Evolutionary conservation across 495 filamentous ascomycete species (phyloP), one percentile per base, ranked within the genome.

Genomic region (Podospora fimiseda): DNA sequence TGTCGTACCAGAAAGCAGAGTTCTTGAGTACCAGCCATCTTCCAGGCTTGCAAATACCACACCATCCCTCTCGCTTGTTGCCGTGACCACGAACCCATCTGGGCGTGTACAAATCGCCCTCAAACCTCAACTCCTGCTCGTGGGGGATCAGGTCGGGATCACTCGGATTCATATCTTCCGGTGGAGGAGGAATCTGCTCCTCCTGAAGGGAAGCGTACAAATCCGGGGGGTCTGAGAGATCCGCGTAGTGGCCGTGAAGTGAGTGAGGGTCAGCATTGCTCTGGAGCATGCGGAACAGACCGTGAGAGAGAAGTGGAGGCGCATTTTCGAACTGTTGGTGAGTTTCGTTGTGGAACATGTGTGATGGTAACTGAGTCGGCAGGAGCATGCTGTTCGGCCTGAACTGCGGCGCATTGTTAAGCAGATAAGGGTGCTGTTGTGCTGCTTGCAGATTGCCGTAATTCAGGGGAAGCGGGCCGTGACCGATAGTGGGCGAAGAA

Each of bases 1-100:
- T 90, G 70, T 90, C 87, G 63, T 90, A 90, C 87, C 87, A 90
- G 68, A 87, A 90, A 9, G 86, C 87, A 52, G 83, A 87, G 66
- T 90, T 90, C 72, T 90, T 90, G 49, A 90, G 68, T 15, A 89
- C 87, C 11, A 90, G 74, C 87, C 87, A 90, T 39, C 87, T 76
- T 5, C 87, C 87, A 3, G 86, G 87, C 61, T 87, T 88, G 70
- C 87, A 90, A 59, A 89, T 85, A 11, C 86, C 87, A 54, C 87
- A 90, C 87, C 87, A 90, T 5, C 87, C 87, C 66, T 90, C 87
- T 27, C 87, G 81, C 70, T 88, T 88, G 69, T 88, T 88, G 13
- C 87, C 87, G 56, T 87, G 83, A 15, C 86, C 87, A 36, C 87
- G 83, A 18, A 90, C 84, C 83, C 85, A 90, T 44, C 70, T 76